Percentiles rank a stretch among this genome's conserved stretches.
phyloP scores from a whole-genome alignment of 2,329 filamentous ascomycete genomes.

The Passalora sequoiae region DNA sequence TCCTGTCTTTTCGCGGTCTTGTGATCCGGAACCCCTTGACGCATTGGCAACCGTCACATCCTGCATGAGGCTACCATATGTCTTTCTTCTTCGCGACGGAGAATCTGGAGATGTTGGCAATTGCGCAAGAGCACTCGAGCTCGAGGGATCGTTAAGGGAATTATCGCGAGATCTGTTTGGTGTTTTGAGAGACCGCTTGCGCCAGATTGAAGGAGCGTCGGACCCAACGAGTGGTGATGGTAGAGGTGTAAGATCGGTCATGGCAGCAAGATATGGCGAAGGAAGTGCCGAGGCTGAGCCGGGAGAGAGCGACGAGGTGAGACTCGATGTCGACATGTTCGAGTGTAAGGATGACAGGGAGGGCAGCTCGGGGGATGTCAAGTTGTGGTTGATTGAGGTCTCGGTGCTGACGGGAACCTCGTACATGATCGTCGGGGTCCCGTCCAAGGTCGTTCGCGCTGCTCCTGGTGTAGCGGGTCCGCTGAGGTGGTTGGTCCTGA shows the following conservation, averaged over 20 bases:
- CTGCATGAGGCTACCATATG: slow-evolving; percentile 43
- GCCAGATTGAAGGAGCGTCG: slow-evolving; percentile 39
- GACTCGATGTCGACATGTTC: slow-evolving; percentile 41
- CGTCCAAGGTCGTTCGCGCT: slow-evolving; percentile 10
- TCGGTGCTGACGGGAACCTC: slow-evolving; percentile 7
- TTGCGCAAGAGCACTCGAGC: slow-evolving; percentile 24
- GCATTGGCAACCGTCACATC: slow-evolving; percentile 33
- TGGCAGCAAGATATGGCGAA: slow-evolving; percentile 45
- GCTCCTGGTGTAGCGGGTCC: slow-evolving; percentile 7
- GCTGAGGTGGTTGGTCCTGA: slow-evolving; percentile 20
- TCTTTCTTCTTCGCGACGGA: slow-evolving; percentile 43
- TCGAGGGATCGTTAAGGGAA: slow-evolving; percentile 33
- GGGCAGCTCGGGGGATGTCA: slow-evolving; percentile 34
- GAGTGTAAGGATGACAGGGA: slow-evolving; percentile 34
- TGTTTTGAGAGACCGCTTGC: slow-evolving; percentile 32
- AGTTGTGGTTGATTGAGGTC: slow-evolving; percentile 29
- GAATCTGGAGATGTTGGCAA: slow-evolving; percentile 26
- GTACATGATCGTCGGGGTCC: slow-evolving; percentile 19
- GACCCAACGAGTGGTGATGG: slow-evolving; percentile 45
- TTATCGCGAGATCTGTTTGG: slow-evolving; percentile 25
- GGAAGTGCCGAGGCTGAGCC: slow-evolving; percentile 43
- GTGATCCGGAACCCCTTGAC: slow-evolving; percentile 16
- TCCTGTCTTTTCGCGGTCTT: slow-evolving; percentile 21
- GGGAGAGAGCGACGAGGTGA: slow-evolving; percentile 42
- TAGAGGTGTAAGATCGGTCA: slow-evolving; percentile 49